Conservation (phyloP, 139 green algal genomes). For the Micractinium conductrix region DNA sequence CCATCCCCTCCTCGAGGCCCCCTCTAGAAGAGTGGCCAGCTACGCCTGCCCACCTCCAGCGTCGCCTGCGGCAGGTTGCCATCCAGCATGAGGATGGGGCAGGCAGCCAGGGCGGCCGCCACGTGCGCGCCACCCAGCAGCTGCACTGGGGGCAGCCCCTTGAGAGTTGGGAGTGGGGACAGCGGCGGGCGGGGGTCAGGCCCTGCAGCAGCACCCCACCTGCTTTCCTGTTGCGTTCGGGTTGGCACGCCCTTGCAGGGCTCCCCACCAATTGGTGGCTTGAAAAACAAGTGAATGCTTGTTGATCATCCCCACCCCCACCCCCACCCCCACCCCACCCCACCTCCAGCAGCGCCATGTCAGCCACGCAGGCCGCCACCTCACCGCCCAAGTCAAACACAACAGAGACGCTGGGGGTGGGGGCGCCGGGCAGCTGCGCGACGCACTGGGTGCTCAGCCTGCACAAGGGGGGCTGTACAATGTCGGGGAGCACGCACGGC, state of each 20-base stretch:
- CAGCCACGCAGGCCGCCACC: constrained; percentile 70
- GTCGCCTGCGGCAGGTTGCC: constrained; percentile 55
- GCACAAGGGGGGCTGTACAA: not conserved
- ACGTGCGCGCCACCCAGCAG: constrained; percentile 16
- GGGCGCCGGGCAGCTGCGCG: constrained; percentile 21
- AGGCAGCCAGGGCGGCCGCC: constrained; percentile 4
- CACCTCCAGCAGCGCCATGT: constrained; percentile 63
- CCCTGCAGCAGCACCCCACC: too few species aligned
- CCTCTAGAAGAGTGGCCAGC: not conserved
- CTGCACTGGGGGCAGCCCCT: too few species aligned
- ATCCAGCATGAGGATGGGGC: constrained; percentile 63
- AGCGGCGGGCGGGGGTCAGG: too few species aligned
- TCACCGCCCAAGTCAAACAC: constrained; percentile 55
- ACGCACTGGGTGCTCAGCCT: constrained; percentile 37
- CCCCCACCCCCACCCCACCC: too few species aligned
- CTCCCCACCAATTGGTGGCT: too few species aligned
- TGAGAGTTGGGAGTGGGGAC: too few species aligned
- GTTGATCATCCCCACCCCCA: too few species aligned
- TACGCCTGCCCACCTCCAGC: constrained; percentile 19
- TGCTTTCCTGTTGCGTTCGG: too few species aligned
- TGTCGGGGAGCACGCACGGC: not conserved
- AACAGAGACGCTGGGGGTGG: constrained; percentile 18
- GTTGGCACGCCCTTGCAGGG: too few species aligned
- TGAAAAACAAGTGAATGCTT: too few species aligned
- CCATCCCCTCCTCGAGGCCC: not conserved